phyloP scores from a whole-genome alignment of 2,329 filamentous ascomycete genomes.

The Phialophora tarda region DNA sequence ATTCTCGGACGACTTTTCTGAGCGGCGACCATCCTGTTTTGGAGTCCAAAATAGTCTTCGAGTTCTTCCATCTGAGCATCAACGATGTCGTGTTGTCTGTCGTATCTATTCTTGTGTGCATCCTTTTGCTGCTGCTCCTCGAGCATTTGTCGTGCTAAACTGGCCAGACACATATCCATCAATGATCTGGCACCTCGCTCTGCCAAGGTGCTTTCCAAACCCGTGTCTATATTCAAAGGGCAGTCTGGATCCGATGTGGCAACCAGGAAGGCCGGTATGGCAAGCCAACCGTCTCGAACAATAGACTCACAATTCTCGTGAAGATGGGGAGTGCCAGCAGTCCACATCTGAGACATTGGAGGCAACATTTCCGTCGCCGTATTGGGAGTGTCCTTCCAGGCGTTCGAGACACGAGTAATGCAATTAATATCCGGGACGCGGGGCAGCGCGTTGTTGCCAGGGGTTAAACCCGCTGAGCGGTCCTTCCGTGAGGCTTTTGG shows the following conservation, averaged over 20 bases:
- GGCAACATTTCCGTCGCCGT: neutral
- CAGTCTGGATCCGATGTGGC: constrained; percentile 15
- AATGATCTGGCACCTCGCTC: constrained; percentile 18
- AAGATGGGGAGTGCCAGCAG: constrained; percentile 7
- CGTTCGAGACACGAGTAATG: neutral
- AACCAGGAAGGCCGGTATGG: constrained; percentile 18
- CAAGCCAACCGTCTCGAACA: constrained; percentile 9
- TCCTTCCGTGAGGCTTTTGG: neutral
- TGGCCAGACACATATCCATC: constrained; percentile 19
- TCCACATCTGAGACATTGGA: constrained; percentile 11
- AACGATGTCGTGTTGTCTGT: constrained; percentile 24
- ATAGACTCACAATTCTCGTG: constrained; percentile 38
- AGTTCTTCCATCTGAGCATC: constrained; percentile 21
- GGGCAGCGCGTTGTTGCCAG: neutral
- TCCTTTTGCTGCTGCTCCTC: constrained; percentile 27
- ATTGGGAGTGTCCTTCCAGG: neutral
- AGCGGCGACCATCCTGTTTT: constrained; percentile 19
- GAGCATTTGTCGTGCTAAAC: constrained; percentile 19
- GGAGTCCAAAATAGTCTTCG: constrained; percentile 25
- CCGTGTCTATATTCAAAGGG: neutral
- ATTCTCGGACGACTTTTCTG: constrained; percentile 14
- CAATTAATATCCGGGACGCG: neutral
- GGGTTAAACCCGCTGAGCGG: constrained; percentile 1
- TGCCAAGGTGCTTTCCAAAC: neutral
- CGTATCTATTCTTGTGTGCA: constrained; percentile 17